Percentiles rank a stretch among this genome's conserved stretches.
Conservation (phyloP, 164 flowering plant genomes). For the Stephania cephalantha region DNA sequence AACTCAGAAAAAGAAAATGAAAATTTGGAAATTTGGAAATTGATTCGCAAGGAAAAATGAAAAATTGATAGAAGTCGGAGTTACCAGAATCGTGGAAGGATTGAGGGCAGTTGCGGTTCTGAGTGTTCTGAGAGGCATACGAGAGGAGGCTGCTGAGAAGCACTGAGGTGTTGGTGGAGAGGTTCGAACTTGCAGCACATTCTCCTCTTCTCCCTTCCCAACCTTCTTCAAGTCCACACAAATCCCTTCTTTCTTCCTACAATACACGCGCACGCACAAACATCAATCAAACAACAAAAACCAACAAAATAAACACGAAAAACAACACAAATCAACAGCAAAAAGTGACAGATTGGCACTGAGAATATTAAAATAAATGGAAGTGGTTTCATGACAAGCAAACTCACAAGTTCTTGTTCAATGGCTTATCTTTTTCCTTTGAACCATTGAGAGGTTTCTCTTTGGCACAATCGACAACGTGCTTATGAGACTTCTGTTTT, state of each 20-base stretch:
- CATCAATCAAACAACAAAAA: background rate
- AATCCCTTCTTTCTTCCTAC: conserved; percentile 39
- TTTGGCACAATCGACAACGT: background rate
- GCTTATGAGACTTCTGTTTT: conserved; percentile 25
- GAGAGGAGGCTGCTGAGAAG: conserved; percentile 36
- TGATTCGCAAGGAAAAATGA: no score
- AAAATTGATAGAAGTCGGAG: background rate
- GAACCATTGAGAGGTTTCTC: background rate
- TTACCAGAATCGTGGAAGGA: conserved; percentile 36
- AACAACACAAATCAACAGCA: conserved; percentile 7
- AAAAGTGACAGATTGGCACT: conserved; percentile 25
- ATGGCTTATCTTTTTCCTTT: conserved; percentile 35
- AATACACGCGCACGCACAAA: conserved; percentile 20
- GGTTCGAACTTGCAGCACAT: conserved; percentile 38
- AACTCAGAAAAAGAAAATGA: no score
- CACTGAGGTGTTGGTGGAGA: conserved; percentile 77
- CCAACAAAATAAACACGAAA: background rate
- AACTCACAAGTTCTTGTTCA: conserved; percentile 32
- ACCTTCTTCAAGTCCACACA: conserved; percentile 36
- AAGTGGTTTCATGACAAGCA: conserved; percentile 22
- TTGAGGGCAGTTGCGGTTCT: conserved; percentile 24
- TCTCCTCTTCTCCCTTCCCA: conserved; percentile 26
- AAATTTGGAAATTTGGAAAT: no score
- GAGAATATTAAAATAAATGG: conserved; percentile 6
- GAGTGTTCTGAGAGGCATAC: conserved; percentile 16